These are phyloP conservation scores for Pestalotiopsis sp. DNA, from an alignment of 2,329 filamentous ascomycete species.

Conservation along the genomic window DNA sequence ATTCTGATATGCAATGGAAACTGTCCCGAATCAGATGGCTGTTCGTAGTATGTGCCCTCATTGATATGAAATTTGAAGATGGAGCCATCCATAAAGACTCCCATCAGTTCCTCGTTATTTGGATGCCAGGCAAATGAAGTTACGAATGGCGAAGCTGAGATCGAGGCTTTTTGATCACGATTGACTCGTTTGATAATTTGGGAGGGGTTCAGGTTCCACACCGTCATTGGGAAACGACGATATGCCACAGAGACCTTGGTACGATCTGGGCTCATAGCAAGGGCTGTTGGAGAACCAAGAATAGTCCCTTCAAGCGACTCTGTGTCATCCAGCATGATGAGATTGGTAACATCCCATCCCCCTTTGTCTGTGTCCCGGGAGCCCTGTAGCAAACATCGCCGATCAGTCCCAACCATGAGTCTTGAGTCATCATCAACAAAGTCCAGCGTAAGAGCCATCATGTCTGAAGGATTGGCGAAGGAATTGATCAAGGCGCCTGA, in stretches of 20 bases:
- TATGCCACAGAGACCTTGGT: conserved; percentile 10
- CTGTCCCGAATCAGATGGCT: conserved; percentile 15
- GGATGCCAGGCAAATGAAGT: conserved; percentile 24
- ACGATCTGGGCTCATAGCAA: conserved; percentile 6
- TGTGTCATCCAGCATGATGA: neutral
- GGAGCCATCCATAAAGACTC: conserved; percentile 23
- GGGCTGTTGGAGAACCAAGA: neutral
- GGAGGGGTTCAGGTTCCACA: conserved; percentile 1
- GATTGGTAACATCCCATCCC: neutral
- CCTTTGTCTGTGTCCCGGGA: neutral
- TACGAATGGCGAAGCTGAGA: conserved; percentile 1
- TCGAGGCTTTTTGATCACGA: conserved; percentile 8
- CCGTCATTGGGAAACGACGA: conserved; percentile 9
- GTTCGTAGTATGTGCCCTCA: conserved; percentile 21
- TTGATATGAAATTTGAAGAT: conserved; percentile 28
- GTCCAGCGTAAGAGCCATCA: conserved; percentile 1
- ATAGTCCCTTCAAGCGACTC: conserved; percentile 8
- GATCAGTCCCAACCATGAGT: conserved; percentile 3
- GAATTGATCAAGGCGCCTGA: conserved; percentile 7
- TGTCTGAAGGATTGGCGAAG: conserved; percentile 2
- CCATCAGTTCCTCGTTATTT: conserved; percentile 22
- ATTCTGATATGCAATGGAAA: conserved; percentile 14
- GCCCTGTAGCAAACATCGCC: neutral
- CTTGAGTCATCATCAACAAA: conserved; percentile 1
- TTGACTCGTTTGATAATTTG: conserved; percentile 11